Percentiles rank a stretch among this genome's conserved stretches.
Conservation (phyloP, 352 stramenopile genomes). For the Globisporangium takayamanum region DNA sequence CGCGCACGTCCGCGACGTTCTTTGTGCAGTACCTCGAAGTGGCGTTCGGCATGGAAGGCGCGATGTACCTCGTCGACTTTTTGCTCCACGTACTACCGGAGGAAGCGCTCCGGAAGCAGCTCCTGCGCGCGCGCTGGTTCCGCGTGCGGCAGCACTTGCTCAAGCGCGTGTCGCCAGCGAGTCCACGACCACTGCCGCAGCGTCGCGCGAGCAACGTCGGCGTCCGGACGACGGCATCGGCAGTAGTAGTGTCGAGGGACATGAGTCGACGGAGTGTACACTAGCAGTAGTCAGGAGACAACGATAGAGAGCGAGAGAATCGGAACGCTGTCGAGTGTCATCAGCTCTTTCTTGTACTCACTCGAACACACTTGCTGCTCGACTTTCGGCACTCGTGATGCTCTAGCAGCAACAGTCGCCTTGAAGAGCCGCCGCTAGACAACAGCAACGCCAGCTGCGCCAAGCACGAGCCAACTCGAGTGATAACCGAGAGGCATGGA, state of each 20-base stretch:
- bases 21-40: conserved; percentile 81
- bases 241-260: not conserved
- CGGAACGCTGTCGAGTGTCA: no score
- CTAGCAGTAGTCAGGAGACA: not conserved
- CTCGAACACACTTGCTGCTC: no score
- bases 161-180: conserved; percentile 40
- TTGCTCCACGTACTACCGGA: conserved; percentile 74
- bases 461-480: no score
- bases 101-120: conserved; percentile 47
- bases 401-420: not conserved
- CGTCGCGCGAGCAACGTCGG: not conserved
- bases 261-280: not conserved
- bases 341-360: no score
- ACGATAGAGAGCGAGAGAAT: not conserved
- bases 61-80: conserved; percentile 76
- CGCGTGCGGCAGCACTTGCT: conserved; percentile 54
- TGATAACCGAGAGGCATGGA: conserved; percentile 18
- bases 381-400: not conserved
- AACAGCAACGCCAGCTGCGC: no score
- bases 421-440: no score
- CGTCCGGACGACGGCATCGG: not conserved
- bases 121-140: conserved; percentile 59
- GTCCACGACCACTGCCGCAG: not conserved
- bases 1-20: conserved; percentile 35
- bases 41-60: conserved; percentile 68